Evolutionary conservation across 768 basidiomycete genomes (phyloP).

Genomic region (Suillus ampliporus): DNA sequence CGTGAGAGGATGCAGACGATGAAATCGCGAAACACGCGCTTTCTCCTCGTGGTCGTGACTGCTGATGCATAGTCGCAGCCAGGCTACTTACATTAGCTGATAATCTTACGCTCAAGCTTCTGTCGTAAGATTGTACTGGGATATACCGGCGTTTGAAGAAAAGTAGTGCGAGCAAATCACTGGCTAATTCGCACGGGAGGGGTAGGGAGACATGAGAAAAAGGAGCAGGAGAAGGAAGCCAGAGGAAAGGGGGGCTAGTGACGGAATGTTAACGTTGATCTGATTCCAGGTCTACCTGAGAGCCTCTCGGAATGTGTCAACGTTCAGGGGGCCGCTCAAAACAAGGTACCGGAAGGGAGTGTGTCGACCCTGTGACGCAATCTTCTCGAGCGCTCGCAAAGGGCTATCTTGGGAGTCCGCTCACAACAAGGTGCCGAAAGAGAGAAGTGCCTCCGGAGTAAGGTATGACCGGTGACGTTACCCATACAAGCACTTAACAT

Average conservation of each 20-base stretch:
- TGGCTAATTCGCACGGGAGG: not conserved
- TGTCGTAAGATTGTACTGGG: not conserved
- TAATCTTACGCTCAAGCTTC: not conserved
- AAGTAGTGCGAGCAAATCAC: not conserved
- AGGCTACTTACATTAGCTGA: not conserved
- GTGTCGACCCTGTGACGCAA: not conserved
- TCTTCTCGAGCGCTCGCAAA: not conserved
- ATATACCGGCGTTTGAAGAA: not conserved
- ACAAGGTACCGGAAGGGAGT: not conserved
- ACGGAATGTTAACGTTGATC: not conserved
- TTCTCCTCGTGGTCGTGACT: not conserved
- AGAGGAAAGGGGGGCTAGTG: not conserved
- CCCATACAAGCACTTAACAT: not conserved
- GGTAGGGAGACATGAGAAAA: not conserved
- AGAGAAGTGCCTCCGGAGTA: not conserved
- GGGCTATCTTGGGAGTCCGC: not conserved
- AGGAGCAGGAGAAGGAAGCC: too few species aligned
- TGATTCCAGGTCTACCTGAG: not conserved
- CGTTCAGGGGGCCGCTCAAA: not conserved
- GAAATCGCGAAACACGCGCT: not conserved
- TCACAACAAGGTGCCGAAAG: not conserved
- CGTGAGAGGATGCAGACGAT: not conserved
- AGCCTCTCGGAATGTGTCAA: not conserved
- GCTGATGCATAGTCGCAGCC: not conserved
- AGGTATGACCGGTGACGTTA: not conserved